A percentile compares a stretch with the other conserved stretches of the same genome.
phyloP scores from a whole-genome alignment of 2,329 filamentous ascomycete species.

The Fusarium torulosum region DNA sequence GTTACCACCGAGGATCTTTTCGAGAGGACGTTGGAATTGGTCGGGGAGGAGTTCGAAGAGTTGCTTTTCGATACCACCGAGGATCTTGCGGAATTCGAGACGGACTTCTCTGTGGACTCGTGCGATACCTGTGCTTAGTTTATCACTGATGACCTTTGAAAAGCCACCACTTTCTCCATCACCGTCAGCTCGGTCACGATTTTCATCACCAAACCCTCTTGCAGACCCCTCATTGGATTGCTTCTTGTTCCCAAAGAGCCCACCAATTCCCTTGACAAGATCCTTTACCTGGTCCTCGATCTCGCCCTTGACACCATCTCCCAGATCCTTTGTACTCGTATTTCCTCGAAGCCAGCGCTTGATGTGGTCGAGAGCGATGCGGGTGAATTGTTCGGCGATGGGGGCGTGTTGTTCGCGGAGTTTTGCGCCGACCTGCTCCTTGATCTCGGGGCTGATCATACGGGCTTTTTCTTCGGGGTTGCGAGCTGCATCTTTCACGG shows the following conservation, averaged over 20 bases:
- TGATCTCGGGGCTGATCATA: slow-evolving; percentile 61
- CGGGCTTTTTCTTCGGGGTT: slow-evolving; percentile 62
- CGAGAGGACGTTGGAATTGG: slow-evolving; percentile 57
- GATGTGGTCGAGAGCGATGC: slow-evolving; percentile 61
- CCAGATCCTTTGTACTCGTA: slow-evolving; percentile 56
- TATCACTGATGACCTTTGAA: slow-evolving; percentile 61
- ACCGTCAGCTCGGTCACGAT: slow-evolving; percentile 44
- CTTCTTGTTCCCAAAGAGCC: slow-evolving; percentile 57
- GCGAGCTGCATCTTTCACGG: slow-evolving; percentile 59
- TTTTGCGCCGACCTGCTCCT: slow-evolving; percentile 57
- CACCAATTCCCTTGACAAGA: slow-evolving; percentile 59
- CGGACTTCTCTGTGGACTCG: slow-evolving; percentile 60
- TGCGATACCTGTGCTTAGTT: slow-evolving; percentile 59
- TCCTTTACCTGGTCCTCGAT: slow-evolving; percentile 60
- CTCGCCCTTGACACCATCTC: slow-evolving; percentile 59
- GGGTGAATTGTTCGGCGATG: slow-evolving; percentile 61
- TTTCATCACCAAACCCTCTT: slow-evolving; percentile 50
- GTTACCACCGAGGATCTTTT: slow-evolving; percentile 62
- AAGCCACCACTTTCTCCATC: slow-evolving; percentile 52
- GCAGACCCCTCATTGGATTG: slow-evolving; percentile 50
- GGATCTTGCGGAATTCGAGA: slow-evolving; percentile 60
- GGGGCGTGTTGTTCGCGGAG: slow-evolving; percentile 58
- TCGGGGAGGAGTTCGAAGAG: slow-evolving; percentile 61
- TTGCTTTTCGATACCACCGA: slow-evolving; percentile 60
- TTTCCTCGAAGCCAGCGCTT: slow-evolving; percentile 61